Evolutionary conservation across 129 eudicot genomes (phyloP).

Genomic region (Deinandra increscens): DNA sequence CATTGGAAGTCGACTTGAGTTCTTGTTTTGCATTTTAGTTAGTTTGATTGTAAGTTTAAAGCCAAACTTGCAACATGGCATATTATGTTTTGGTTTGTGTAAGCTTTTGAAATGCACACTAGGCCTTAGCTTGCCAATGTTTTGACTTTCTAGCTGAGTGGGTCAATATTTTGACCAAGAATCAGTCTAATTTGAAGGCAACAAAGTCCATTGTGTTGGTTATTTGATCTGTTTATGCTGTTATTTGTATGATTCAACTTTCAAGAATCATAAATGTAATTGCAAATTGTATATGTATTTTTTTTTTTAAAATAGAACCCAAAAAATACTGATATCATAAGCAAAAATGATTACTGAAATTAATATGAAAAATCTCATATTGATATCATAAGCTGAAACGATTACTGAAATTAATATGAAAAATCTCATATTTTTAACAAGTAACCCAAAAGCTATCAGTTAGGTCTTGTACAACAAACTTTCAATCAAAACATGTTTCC

Average conservation of each 20-base stretch:
- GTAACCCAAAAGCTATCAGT: neutral
- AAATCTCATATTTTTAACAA: constrained; percentile 8
- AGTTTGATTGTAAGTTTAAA: constrained; percentile 14
- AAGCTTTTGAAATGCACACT: constrained; percentile 1
- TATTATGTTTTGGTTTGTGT: constrained; percentile 13
- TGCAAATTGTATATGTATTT: neutral
- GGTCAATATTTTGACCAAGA: constrained; percentile 7
- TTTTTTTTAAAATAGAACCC: neutral
- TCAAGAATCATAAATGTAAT: neutral
- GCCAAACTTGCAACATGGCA: constrained; percentile 8
- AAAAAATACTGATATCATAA: neutral
- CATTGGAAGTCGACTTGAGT: constrained; percentile 18
- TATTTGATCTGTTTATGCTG: neutral
- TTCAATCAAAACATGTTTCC: constrained; percentile 22
- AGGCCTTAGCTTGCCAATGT: neutral
- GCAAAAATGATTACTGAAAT: neutral
- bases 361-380: too few species aligned
- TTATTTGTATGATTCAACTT: neutral
- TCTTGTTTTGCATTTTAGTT: constrained; percentile 16
- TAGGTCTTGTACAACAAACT: constrained; percentile 33
- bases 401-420: neutral
- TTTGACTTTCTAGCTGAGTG: neutral
- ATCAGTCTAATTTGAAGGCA: neutral
- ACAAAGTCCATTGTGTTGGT: neutral
- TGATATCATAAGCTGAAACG: neutral